Conservation (phyloP, 2,329 filamentous ascomycete genomes). For the Rhexocercosporidium sp. region DNA sequence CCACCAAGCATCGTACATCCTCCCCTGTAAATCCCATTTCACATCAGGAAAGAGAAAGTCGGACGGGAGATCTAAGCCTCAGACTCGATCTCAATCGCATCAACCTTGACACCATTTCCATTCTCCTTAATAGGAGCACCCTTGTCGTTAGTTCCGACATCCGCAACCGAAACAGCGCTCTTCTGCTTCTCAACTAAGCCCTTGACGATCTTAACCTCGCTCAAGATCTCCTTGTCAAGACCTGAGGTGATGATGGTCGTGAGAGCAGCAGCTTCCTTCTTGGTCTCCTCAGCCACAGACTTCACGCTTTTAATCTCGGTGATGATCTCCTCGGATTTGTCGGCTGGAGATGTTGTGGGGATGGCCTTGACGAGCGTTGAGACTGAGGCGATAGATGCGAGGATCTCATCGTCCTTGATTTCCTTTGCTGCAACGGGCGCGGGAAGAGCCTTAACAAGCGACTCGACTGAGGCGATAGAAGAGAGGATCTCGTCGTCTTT, state of each 20-base stretch:
- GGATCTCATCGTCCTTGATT: constrained; percentile 27
- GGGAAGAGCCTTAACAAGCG: constrained; percentile 13
- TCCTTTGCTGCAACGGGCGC: constrained; percentile 14
- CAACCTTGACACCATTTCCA: constrained; percentile 29
- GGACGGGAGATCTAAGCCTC: background rate
- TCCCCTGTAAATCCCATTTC: background rate
- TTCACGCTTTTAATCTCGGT: constrained; percentile 26
- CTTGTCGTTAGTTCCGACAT: constrained; percentile 30
- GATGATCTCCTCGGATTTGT: constrained; percentile 25
- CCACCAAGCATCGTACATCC: constrained; percentile 16
- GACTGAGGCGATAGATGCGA: constrained; percentile 11
- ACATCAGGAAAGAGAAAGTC: background rate
- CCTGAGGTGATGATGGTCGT: constrained; percentile 2
- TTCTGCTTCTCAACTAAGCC: constrained; percentile 17
- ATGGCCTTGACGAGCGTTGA: constrained; percentile 22
- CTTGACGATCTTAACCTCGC: constrained; percentile 27
- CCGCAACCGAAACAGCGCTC: constrained; percentile 11
- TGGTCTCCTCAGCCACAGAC: constrained; percentile 16
- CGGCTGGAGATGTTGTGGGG: constrained; percentile 5
- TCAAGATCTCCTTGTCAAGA: constrained; percentile 20
- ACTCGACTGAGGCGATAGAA: constrained; percentile 5
- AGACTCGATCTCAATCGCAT: constrained; percentile 26
- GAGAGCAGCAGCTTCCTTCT: constrained; percentile 20
- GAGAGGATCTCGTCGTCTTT: constrained; percentile 17
- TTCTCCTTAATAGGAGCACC: constrained; percentile 26